These are phyloP conservation scores for Gossypium gossypioides DNA, from an alignment of 441 rosid species.

Conservation along the genomic window DNA sequence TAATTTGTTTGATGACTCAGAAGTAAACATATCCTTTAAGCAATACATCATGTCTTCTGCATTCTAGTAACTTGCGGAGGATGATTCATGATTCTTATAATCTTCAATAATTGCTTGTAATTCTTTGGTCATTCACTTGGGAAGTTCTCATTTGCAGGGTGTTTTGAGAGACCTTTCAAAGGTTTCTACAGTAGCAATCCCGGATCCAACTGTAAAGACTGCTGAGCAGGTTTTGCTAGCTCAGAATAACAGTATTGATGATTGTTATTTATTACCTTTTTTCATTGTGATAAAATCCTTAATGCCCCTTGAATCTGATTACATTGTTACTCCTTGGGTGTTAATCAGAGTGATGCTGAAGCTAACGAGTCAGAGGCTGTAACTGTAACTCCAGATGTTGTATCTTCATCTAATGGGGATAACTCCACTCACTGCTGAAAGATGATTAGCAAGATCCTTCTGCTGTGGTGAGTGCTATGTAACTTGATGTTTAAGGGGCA, in stretches of 20 bases:
- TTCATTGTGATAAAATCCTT: neutral
- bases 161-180: constrained; percentile 30
- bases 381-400: constrained; percentile 4
- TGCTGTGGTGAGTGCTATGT: neutral
- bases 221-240: constrained; percentile 20
- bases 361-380: constrained; percentile 16
- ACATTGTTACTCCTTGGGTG: neutral
- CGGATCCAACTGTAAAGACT: constrained; percentile 26
- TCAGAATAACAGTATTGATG: neutral
- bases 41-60: too few relatives aligned
- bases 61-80: neutral
- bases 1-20: neutral
- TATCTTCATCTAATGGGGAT: constrained; percentile 21
- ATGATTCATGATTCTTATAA: neutral
- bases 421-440: constrained; percentile 22
- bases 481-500: neutral
- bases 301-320: neutral
- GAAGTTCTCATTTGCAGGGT: constrained; percentile 26
- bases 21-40: neutral
- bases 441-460: neutral
- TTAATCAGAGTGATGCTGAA: constrained; percentile 22
- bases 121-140: neutral
- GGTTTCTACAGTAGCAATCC: constrained; percentile 13
- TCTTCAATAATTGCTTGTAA: neutral
- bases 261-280: neutral